Evolutionary conservation across 1,139 yeast species (phyloP).

Genomic region (Meyerozyma smithsonii): DNA sequence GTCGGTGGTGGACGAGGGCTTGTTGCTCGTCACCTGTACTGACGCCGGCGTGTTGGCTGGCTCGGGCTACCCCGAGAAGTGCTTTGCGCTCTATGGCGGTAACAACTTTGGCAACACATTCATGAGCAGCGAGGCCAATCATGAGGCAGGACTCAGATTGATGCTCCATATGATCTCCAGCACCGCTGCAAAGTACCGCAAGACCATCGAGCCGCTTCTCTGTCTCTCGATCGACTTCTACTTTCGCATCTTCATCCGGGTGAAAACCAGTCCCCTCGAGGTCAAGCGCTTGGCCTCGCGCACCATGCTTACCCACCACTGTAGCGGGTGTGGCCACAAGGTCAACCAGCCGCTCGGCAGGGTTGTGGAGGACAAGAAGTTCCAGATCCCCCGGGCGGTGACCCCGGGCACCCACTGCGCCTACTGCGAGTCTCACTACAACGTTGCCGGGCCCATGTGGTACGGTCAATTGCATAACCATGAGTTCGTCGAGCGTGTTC

Average conservation of each 20-base stretch:
- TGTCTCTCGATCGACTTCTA: slow-evolving; percentile 88
- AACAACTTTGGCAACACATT: slow-evolving; percentile 66
- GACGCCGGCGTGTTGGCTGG: slow-evolving; percentile 96
- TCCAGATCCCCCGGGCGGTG: slow-evolving; percentile 31
- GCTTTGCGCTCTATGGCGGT: slow-evolving; percentile 88
- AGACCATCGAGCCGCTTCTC: slow-evolving; percentile 79
- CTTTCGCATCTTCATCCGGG: slow-evolving; percentile 77
- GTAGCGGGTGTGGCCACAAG: slow-evolving; percentile 82
- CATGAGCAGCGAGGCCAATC: slow-evolving; percentile 76
- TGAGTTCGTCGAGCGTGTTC: slow-evolving; percentile 59
- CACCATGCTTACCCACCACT: slow-evolving; percentile 75
- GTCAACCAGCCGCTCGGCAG: slow-evolving; percentile 73
- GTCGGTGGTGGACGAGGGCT: slow-evolving; percentile 73
- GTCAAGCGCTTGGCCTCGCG: slow-evolving; percentile 74
- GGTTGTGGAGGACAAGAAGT: slow-evolving; percentile 33
- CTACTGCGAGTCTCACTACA: slow-evolving; percentile 66
- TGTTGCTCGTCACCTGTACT: slow-evolving; percentile 87
- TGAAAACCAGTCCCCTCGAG: slow-evolving; percentile 68
- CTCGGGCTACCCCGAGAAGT: slow-evolving; percentile 92
- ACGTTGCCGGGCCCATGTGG: slow-evolving; percentile 97
- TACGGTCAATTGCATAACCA: slow-evolving; percentile 70
- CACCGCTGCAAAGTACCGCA: slow-evolving; percentile 87
- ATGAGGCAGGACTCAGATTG: slow-evolving; percentile 86
- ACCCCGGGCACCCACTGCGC: slow-evolving; percentile 42
- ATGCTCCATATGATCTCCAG: slow-evolving; percentile 71